These are phyloP conservation scores for Xylaria flabelliformis DNA, from an alignment of 495 filamentous ascomycete species.

Conservation along the genomic window DNA sequence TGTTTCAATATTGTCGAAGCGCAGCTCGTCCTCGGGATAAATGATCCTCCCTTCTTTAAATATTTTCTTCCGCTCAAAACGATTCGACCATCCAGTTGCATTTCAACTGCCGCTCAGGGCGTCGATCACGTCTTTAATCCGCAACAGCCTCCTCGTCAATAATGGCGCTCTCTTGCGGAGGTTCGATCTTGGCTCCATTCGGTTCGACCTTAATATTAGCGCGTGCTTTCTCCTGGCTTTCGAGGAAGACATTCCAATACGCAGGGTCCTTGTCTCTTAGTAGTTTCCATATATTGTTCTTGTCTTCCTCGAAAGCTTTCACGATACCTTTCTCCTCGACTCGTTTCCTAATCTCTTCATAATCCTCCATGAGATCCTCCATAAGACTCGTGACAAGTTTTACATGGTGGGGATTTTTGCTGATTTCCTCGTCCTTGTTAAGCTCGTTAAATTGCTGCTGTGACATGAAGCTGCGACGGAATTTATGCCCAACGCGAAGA, in stretches of 20 bases:
- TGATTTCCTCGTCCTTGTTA: conserved; percentile 52
- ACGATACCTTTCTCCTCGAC: conserved; percentile 63
- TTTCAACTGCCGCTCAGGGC: not conserved
- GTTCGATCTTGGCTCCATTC: conserved; percentile 33
- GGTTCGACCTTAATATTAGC: conserved; percentile 55
- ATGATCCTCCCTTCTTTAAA: not conserved
- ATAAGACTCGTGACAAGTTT: conserved; percentile 64
- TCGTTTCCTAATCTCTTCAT: conserved; percentile 62
- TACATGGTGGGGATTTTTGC: conserved; percentile 62
- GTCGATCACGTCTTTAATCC: conserved; percentile 30
- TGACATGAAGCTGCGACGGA: conserved; percentile 66
- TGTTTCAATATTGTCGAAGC: not conserved
- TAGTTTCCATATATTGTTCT: conserved; percentile 55
- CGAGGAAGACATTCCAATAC: conserved; percentile 68
- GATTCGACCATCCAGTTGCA: not conserved
- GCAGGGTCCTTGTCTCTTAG: conserved; percentile 63
- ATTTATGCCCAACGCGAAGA: conserved; percentile 81
- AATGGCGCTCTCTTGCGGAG: conserved; percentile 24
- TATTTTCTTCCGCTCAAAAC: not conserved
- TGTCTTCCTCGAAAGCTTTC: conserved; percentile 63
- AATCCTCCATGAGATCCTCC: conserved; percentile 64
- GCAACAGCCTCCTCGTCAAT: conserved; percentile 42
- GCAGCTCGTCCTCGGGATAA: not conserved
- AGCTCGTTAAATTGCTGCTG: conserved; percentile 54
- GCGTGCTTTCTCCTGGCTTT: conserved; percentile 70